These are phyloP conservation scores for Daldinia sp. DNA, from an alignment of 2,329 filamentous ascomycete genomes.

Conservation along the genomic window DNA sequence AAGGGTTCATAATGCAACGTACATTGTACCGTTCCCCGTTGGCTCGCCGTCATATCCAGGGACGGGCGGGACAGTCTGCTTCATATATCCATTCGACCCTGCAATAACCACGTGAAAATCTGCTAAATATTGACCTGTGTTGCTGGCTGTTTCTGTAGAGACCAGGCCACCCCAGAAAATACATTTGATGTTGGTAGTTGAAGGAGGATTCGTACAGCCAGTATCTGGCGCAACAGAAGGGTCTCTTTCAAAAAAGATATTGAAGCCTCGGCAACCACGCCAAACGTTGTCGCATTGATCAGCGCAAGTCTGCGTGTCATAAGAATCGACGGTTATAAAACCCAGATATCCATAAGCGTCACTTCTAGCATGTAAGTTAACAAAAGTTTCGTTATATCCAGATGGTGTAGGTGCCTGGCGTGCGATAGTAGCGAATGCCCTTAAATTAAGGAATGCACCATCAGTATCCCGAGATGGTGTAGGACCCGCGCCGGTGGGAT, in stretches of 20 bases:
- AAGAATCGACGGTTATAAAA: conserved; percentile 37
- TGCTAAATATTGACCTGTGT: conserved; percentile 34
- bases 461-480: conserved; percentile 46
- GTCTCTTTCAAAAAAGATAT: conserved; percentile 46
- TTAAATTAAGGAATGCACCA: conserved; percentile 42
- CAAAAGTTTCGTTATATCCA: conserved; percentile 48
- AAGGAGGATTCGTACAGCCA: conserved; percentile 35
- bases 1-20: conserved; percentile 23
- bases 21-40: conserved; percentile 43
- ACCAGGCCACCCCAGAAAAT: conserved; percentile 44
- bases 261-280: conserved; percentile 40
- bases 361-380: conserved; percentile 43
- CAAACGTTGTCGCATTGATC: conserved; percentile 36
- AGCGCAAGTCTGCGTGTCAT: conserved; percentile 40
- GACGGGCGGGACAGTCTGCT: conserved; percentile 28
- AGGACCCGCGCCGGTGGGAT: conserved; percentile 44
- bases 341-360: conserved; percentile 46
- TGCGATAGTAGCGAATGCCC: conserved; percentile 36
- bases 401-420: conserved; percentile 41
- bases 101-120: conserved; percentile 50
- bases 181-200: conserved; percentile 44
- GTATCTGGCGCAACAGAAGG: conserved; percentile 38
- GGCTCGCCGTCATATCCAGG: conserved; percentile 39
- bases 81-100: conserved; percentile 53
- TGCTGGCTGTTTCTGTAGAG: conserved; percentile 36